A percentile compares a stretch with the other conserved stretches of the same genome.
phyloP scores from a whole-genome alignment of 495 filamentous ascomycete species.

The Penicillium herquei region DNA sequence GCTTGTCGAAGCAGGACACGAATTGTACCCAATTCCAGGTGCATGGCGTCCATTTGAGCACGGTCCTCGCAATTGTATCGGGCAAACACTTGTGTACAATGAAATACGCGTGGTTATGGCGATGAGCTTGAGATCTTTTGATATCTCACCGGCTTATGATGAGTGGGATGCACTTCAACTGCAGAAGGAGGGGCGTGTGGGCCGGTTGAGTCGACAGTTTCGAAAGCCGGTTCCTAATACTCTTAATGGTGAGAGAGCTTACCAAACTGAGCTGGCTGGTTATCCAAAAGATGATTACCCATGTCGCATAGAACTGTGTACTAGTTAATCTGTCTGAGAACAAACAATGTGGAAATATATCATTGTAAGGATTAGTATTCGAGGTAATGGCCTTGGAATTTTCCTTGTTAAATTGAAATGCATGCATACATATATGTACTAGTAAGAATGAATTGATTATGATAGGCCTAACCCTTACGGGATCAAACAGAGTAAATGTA shows the following conservation, averaged over 20 bases:
- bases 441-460: no score
- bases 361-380: no score
- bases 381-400: no score
- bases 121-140: conserved; percentile 45
- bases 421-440: no score
- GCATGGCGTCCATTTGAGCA: conserved; percentile 53
- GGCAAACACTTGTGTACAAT: conserved; percentile 50
- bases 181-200: neutral
- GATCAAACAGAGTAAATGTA: no score
- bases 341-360: no score
- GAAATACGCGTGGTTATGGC: conserved; percentile 47
- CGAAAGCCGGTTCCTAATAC: neutral
- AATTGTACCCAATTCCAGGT: conserved; percentile 26
- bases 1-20: conserved; percentile 5
- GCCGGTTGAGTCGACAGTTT: neutral
- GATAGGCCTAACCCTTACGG: no score
- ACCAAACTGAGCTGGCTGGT: neutral
- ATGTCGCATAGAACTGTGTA: neutral
- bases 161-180: conserved; percentile 16
- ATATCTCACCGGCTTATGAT: conserved; percentile 45
- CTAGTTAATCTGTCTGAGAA: no score
- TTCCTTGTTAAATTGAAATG: no score
- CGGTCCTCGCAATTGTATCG: conserved; percentile 54
- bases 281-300: neutral
- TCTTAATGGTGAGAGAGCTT: neutral